Conservation (phyloP, 2,329 filamentous ascomycete species). For the Sclerotiophoma versabilis region DNA sequence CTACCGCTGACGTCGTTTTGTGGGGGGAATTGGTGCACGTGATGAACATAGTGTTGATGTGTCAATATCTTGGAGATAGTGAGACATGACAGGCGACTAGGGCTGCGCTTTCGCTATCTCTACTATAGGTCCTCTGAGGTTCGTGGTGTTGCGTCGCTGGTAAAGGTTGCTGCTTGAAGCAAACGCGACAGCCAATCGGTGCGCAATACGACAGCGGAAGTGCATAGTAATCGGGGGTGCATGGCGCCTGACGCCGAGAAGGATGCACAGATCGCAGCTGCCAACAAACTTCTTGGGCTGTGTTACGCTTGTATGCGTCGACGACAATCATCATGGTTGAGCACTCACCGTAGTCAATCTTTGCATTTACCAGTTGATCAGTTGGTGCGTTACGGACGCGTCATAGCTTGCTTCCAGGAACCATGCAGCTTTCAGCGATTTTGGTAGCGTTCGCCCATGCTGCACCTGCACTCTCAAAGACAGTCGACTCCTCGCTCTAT, state of each 20-base stretch:
- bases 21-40: slow-evolving; percentile 17
- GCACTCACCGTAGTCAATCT: slow-evolving; percentile 14
- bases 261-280: background rate
- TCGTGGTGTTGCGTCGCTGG: slow-evolving; percentile 4
- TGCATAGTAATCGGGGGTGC: slow-evolving; percentile 14
- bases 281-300: slow-evolving; percentile 8
- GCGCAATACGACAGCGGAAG: slow-evolving; percentile 11
- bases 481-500: slow-evolving; percentile 20
- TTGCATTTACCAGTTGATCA: slow-evolving; percentile 3
- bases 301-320: slow-evolving; percentile 6
- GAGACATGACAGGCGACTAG: slow-evolving; percentile 11
- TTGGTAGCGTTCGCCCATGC: slow-evolving; percentile 28
- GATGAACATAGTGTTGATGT: slow-evolving; percentile 9
- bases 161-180: slow-evolving; percentile 3
- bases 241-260: slow-evolving; percentile 10
- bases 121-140: slow-evolving; percentile 16
- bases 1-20: slow-evolving; percentile 38
- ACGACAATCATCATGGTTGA: slow-evolving; percentile 5
- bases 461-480: slow-evolving; percentile 13
- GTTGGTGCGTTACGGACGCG: slow-evolving; percentile 16
- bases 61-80: slow-evolving; percentile 14
- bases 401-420: slow-evolving; percentile 5
- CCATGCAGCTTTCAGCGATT: slow-evolving; percentile 30
- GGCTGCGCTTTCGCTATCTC: slow-evolving; percentile 13
- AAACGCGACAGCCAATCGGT: slow-evolving; percentile 9